Percentiles rank a stretch among this genome's conserved stretches.
Evolutionary conservation across 2,329 filamentous ascomycete genomes (phyloP).

Genomic region (Claviceps sp.): DNA sequence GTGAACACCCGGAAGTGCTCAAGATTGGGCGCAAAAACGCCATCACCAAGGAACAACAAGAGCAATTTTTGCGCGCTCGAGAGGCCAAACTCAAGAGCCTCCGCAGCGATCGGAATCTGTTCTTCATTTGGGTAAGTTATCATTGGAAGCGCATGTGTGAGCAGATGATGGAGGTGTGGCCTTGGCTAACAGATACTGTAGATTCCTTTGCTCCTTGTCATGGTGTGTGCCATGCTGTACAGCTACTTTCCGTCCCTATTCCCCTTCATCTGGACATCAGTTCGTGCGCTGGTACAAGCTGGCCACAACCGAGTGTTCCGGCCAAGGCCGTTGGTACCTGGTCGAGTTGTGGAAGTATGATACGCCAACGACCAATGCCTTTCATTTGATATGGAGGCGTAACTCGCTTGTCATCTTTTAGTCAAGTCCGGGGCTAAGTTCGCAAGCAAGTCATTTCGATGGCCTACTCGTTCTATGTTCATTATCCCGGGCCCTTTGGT

Average conservation of each 20-base stretch:
- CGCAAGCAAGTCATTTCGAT: no score
- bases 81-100: constrained; percentile 50
- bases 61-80: constrained; percentile 46
- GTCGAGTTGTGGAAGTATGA: constrained; percentile 15
- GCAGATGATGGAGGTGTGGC: not conserved
- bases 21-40: constrained; percentile 50
- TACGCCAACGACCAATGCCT: constrained; percentile 3
- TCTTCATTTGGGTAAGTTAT: constrained; percentile 51
- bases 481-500: no score
- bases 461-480: no score
- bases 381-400: not conserved
- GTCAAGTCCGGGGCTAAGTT: no score
- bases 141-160: not conserved
- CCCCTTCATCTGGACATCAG: constrained; percentile 20
- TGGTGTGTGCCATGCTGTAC: constrained; percentile 36
- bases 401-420: not conserved
- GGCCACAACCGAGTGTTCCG: constrained; percentile 13
- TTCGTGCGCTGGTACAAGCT: constrained; percentile 18
- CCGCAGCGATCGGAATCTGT: constrained; percentile 51
- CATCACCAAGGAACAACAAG: constrained; percentile 52
- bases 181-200: constrained; percentile 9
- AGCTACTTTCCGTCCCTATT: constrained; percentile 37
- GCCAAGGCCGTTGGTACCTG: constrained; percentile 13
- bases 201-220: constrained; percentile 36
- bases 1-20: constrained; percentile 32